These are phyloP conservation scores for Exophiala sideris DNA, from an alignment of 2,329 filamentous ascomycete genomes.

Conservation along the genomic window DNA sequence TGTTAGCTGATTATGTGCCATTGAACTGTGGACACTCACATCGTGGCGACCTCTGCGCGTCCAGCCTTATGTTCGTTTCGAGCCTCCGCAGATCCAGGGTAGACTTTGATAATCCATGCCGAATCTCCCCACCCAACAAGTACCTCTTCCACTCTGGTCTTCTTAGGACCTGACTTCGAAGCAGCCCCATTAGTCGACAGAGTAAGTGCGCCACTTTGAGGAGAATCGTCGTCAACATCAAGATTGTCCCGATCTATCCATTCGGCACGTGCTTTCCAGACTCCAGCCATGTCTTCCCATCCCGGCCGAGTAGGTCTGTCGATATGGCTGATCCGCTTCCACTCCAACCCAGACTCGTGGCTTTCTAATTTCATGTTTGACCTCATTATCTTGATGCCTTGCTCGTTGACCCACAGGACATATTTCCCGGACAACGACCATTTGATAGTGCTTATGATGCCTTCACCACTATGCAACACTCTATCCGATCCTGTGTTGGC, in stretches of 20 bases:
- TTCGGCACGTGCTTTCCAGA: slow-evolving; percentile 88
- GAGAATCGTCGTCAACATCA: slow-evolving; percentile 63
- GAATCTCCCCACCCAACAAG: slow-evolving; percentile 94
- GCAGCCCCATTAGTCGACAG: slow-evolving; percentile 40
- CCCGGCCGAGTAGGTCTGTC: slow-evolving; percentile 80
- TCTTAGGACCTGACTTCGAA: slow-evolving; percentile 43
- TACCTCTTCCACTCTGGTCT: slow-evolving; percentile 63
- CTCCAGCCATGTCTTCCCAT: slow-evolving; percentile 94
- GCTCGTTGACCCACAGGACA: slow-evolving; percentile 92
- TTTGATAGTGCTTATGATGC: slow-evolving; percentile 83
- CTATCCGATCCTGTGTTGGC: slow-evolving; percentile 77
- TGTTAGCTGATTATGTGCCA: slow-evolving; percentile 31
- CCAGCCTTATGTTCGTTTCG: slow-evolving; percentile 70
- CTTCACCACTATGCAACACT: slow-evolving; percentile 86
- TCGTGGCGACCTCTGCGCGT: slow-evolving; percentile 85
- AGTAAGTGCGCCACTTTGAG: slow-evolving; percentile 30
- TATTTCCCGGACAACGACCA: slow-evolving; percentile 93
- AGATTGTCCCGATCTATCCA: slow-evolving; percentile 86
- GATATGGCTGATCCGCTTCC: slow-evolving; percentile 91
- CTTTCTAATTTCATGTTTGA: slow-evolving; percentile 77
- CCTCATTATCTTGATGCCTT: slow-evolving; percentile 97
- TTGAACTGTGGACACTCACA: slow-evolving; percentile 57
- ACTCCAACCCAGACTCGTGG: slow-evolving; percentile 74
- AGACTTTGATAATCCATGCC: slow-evolving; percentile 92
- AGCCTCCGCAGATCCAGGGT: slow-evolving; percentile 67